A percentile compares a stretch with the other conserved stretches of the same genome.
Conservation (phyloP, 768 basidiomycete species). For the Daedalea quercina region DNA sequence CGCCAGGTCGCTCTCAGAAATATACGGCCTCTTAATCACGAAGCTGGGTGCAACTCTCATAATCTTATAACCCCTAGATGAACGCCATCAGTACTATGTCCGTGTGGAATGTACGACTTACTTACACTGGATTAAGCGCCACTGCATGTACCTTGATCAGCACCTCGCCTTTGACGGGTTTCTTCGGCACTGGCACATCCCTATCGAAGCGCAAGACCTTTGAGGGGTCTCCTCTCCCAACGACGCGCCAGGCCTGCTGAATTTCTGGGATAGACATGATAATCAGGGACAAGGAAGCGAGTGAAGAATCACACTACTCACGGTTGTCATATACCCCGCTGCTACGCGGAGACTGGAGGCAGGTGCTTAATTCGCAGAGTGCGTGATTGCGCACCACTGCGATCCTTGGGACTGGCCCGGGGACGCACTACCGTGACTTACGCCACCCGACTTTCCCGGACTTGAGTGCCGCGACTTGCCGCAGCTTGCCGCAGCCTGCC, state of each 20-base stretch:
- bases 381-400: no score
- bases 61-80: conserved; percentile 49
- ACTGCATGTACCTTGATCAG: conserved; percentile 46
- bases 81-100: background rate
- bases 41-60: conserved; percentile 44
- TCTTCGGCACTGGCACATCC: conserved; percentile 24
- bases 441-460: background rate
- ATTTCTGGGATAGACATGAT: conserved; percentile 9
- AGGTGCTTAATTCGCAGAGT: no score
- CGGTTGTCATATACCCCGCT: background rate
- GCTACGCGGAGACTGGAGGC: no score
- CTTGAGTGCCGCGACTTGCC: background rate
- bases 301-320: background rate
- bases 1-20: conserved; percentile 56
- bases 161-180: conserved; percentile 34
- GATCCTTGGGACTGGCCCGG: no score
- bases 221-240: conserved; percentile 22
- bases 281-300: background rate
- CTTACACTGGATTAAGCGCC: conserved; percentile 63
- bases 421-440: background rate
- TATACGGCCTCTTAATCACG: conserved; percentile 39
- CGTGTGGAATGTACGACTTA: background rate
- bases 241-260: conserved; percentile 25
- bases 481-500: no score
- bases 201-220: conserved; percentile 21